Percentiles rank a stretch among this genome's conserved stretches.
Evolutionary conservation across 2,329 filamentous ascomycete species (phyloP).

Genomic region (Malbranchea zuffiana): DNA sequence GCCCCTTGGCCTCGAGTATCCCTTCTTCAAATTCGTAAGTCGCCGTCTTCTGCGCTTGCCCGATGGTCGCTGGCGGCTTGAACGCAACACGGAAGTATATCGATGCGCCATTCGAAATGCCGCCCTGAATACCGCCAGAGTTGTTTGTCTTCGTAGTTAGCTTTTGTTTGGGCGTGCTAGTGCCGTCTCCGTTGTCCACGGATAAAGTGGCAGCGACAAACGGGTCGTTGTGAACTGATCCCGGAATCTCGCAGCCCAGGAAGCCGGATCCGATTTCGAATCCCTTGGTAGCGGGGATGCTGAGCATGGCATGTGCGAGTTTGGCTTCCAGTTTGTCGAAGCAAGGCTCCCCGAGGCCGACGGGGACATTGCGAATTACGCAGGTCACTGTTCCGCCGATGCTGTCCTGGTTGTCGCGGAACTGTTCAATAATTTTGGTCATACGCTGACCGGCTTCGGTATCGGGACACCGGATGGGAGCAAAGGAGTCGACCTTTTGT

Average conservation of each 20-base stretch:
- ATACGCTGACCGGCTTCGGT: conserved; percentile 54
- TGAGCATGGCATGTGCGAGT: conserved; percentile 87
- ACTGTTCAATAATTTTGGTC: conserved; percentile 66
- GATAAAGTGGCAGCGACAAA: conserved; percentile 53
- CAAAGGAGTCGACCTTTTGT: conserved; percentile 61
- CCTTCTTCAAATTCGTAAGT: conserved; percentile 69
- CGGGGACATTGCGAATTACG: conserved; percentile 75
- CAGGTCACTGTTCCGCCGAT: conserved; percentile 94
- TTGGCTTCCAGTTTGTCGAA: conserved; percentile 93
- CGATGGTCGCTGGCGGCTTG: conserved; percentile 91
- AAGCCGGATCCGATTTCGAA: conserved; percentile 96
- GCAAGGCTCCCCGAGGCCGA: conserved; percentile 80
- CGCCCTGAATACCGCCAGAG: conserved; percentile 87
- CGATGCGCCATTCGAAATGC: conserved; percentile 83
- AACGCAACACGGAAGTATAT: conserved; percentile 94
- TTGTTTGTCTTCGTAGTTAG: conserved; percentile 89
- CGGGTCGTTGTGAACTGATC: conserved; percentile 84
- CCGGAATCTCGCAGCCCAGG: conserved; percentile 70
- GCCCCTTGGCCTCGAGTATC: conserved; percentile 76
- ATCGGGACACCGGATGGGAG: conserved; percentile 82
- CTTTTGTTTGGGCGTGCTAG: conserved; percentile 35
- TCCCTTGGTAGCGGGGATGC: conserved; percentile 87
- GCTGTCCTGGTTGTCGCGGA: conserved; percentile 68
- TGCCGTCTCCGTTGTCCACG: conserved; percentile 20
- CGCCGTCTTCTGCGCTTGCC: conserved; percentile 72